phyloP scores from a whole-genome alignment of 2,329 filamentous ascomycete genomes.

The Trichophyton mentagrophytes region DNA sequence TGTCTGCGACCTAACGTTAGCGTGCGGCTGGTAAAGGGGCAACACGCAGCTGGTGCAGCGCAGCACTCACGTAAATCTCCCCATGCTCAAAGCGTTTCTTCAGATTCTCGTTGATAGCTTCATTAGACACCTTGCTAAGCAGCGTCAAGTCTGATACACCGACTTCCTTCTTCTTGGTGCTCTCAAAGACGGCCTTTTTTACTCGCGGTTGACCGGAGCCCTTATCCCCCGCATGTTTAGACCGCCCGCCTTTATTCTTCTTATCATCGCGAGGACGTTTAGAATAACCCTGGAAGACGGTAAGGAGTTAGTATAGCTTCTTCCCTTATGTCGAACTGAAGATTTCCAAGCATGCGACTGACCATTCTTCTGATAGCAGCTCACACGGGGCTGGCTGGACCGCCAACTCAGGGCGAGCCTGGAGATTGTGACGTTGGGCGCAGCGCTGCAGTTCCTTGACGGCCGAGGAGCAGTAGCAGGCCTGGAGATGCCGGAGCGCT shows the following conservation, averaged over 20 bases:
- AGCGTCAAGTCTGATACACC: slow-evolving; percentile 95
- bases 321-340: not conserved
- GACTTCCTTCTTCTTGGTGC: slow-evolving; percentile 97
- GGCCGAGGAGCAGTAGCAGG: not conserved
- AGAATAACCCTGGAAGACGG: slow-evolving; percentile 28
- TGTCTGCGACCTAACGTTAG: slow-evolving; percentile 41
- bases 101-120: slow-evolving; percentile 97
- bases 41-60: not conserved
- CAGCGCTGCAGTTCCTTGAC: not conserved
- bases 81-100: slow-evolving; percentile 95
- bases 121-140: slow-evolving; percentile 96
- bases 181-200: slow-evolving; percentile 92
- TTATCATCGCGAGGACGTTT: slow-evolving; percentile 30
- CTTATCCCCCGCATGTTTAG: slow-evolving; percentile 32
- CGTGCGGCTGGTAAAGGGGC: not conserved
- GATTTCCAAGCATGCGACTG: not conserved
- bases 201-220: slow-evolving; percentile 51
- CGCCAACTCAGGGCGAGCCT: not conserved
- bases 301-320: not conserved
- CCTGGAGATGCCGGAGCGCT: not conserved
- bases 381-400: not conserved
- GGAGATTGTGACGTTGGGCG: not conserved
- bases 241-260: slow-evolving; percentile 30
- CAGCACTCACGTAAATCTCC: slow-evolving; percentile 68
- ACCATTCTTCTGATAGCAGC: slow-evolving; percentile 2